A percentile compares a stretch with the other conserved stretches of the same genome.
These are phyloP conservation scores for Aspergillus oerlinghausenensis DNA, from an alignment of 2,329 filamentous ascomycete species.

Conservation along the genomic window DNA sequence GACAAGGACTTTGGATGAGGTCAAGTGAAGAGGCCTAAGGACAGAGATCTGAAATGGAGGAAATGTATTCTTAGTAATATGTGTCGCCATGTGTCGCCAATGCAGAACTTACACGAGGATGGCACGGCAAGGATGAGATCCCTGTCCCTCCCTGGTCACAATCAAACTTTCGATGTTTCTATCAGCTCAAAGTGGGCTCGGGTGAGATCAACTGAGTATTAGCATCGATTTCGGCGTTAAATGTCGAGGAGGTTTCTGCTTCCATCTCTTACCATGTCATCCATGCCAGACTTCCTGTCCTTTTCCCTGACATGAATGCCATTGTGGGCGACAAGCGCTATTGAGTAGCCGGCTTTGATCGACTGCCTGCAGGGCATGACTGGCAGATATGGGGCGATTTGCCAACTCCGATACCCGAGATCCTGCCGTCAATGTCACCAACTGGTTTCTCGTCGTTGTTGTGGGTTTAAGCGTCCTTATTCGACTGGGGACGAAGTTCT, in stretches of 20 bases:
- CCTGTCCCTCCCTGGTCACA: too few relatives aligned
- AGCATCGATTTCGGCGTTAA: too few relatives aligned
- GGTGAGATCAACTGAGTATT: too few relatives aligned
- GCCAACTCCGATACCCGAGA: slow-evolving; percentile 13
- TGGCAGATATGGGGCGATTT: slow-evolving; percentile 15
- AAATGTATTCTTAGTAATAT: not conserved
- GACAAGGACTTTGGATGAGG: too few relatives aligned
- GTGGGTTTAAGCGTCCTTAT: slow-evolving; percentile 17
- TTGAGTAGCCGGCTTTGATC: not conserved
- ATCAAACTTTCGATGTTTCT: too few relatives aligned
- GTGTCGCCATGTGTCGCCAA: too few relatives aligned
- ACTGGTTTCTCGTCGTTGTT: slow-evolving; percentile 17
- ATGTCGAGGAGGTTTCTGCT: too few relatives aligned
- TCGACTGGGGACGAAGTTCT: slow-evolving; percentile 18
- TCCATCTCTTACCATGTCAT: too few relatives aligned
- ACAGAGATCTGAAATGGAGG: not conserved
- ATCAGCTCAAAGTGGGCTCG: too few relatives aligned
- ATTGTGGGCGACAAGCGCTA: not conserved
- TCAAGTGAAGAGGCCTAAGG: not conserved
- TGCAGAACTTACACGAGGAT: too few relatives aligned
- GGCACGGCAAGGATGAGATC: too few relatives aligned
- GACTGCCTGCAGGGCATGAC: not conserved
- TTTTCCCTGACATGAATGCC: not conserved
- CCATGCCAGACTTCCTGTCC: too few relatives aligned
- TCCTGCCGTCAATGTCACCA: slow-evolving; percentile 20